Evolutionary conservation across 2,329 filamentous ascomycete genomes (phyloP), one percentile per base, ranked within the genome.

Genomic region (Microdochium paspali): DNA sequence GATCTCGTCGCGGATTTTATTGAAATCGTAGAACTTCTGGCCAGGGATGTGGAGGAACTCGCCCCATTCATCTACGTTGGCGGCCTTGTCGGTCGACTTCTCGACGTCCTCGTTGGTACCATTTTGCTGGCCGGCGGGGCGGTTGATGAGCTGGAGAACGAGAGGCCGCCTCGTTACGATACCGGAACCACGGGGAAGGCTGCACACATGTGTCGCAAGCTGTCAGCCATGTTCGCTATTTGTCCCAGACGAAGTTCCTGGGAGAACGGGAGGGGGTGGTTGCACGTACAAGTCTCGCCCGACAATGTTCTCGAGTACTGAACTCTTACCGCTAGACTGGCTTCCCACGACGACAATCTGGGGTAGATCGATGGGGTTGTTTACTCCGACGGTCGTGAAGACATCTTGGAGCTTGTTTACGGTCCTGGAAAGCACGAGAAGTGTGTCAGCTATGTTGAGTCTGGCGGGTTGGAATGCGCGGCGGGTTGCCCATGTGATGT

Each of bases 371-470:
- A 98, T 98, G 53, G 93, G 93, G 71, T 98, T 98, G 80, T 95
- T 93, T 62, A 97, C 93, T 59, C 93, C 93, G 58, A 98, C 93
- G 39, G 93, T 97, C 53, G 91, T 85, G 66, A 98, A 98, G 58
- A 98, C 93, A 88, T 98, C 93, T 68, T 98, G 93, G 44, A 98
- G 84, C 76, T 95, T 97, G 77, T 98, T 98, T 66, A 98, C 93
- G 59, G 97, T 85, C 62, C 80, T 84, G 58, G 47, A 53, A 47
- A 51, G 44, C 30, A 44, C 35, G 30, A 50, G 53, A n/a, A n/a
- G 57, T 49, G 58, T 46, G 61, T 66, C 53, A 66, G 62, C 44
- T 42, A 44, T 26, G 25, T 18, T 21, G 35, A 9, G 3, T 35
- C 31, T 35, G 31, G 31, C 31, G 10, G 9, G 15, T 21, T 21